Base-by-base conservation (phyloP, 208 protist genomes). In the Lotmaria passim region DNA sequence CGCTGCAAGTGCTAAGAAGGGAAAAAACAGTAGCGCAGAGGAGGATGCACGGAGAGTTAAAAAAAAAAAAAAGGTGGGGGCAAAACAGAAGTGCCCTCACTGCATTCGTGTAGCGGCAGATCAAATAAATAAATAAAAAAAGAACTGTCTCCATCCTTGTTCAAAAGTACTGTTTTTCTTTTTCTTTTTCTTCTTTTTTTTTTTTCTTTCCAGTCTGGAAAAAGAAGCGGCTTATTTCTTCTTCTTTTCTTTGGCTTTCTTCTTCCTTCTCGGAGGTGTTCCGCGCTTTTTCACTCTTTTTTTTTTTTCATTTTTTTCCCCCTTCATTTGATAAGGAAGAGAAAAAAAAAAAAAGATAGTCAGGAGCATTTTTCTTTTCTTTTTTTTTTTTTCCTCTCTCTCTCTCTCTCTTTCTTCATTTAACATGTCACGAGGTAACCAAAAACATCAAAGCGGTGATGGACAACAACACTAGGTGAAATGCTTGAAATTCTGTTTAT, bases 371-470 rank as follows among this genome's bases (percentile, higher is more conserved):
- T 53, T 31, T 53, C 48, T 31, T 24, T 53, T 53, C n/a, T 24
- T 53, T 24, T 28, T 59, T 44, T 59, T n/a, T 59, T 19, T 44
- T 44, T 44, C n/a, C n/a, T n/a, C n/a, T n/a, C n/a, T n/a, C n/a
- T n/a, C n/a, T n/a, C n/a, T n/a, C n/a, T n/a, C n/a, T n/a, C n/a
- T n/a, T n/a, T n/a, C n/a, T n/a, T n/a, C n/a, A n/a, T 44, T 44
- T 3, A 11, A 44, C 17, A 44, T 59, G 34, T 28, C 24, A 11
- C 38, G 24, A 17, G n/a, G 30, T 39, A 56, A 8, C 24, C 51
- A 56, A 24, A 21, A 59, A 44, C 14, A 44, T 34, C 10, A 61
- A 61, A 44, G n/a, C 19, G 24, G n/a, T 34, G 38, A 61, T 30
- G 23, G 24, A 33, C 38, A 61, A 47, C 55, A 61, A 38, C 38